Conservation (phyloP, 208 protist genomes). For the Wallacemonas sp. region DNA sequence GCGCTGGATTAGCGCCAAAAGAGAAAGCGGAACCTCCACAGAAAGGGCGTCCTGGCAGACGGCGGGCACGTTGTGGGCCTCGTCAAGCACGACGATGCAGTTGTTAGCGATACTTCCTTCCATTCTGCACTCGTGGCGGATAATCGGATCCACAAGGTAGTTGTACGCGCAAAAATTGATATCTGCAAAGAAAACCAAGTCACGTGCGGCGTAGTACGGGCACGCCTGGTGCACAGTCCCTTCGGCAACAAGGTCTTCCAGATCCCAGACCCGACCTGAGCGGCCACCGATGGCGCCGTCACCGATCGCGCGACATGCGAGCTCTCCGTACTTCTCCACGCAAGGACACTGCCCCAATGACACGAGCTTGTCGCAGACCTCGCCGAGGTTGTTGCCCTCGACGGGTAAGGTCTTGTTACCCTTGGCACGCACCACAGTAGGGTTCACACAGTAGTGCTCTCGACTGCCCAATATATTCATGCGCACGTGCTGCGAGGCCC, state of each 20-base stretch:
- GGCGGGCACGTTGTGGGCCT: constrained; percentile 93
- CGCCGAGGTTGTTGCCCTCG: constrained; percentile 80
- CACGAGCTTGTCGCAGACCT: constrained; percentile 82
- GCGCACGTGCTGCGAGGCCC: constrained; percentile 36
- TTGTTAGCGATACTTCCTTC: constrained; percentile 69
- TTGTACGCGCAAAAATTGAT: constrained; percentile 97
- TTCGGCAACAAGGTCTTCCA: constrained; percentile 92
- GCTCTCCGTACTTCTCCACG: constrained; percentile 51
- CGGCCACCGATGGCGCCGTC: constrained; percentile 30
- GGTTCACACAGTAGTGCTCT: constrained; percentile 95
- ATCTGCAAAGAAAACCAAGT: constrained; percentile 82
- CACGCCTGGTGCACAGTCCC: constrained; percentile 74
- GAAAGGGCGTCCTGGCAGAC: constrained; percentile 79
- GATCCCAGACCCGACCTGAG: constrained; percentile 66
- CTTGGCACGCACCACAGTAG: constrained; percentile 42
- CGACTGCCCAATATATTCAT: constrained; percentile 94
- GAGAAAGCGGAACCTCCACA: constrained; percentile 32
- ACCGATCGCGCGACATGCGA: constrained; percentile 52
- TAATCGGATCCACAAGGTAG: constrained; percentile 95
- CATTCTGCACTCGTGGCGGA: constrained; percentile 86
- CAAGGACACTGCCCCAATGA: constrained; percentile 66
- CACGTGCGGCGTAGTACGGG: constrained; percentile 94
- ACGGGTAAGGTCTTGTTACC: constrained; percentile 51
- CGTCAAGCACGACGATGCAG: constrained; percentile 95
- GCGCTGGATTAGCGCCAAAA: constrained; percentile 40